Conservation (phyloP, 371 early-diverging fungal species). For the Paraphysoderma sedebokerense region DNA sequence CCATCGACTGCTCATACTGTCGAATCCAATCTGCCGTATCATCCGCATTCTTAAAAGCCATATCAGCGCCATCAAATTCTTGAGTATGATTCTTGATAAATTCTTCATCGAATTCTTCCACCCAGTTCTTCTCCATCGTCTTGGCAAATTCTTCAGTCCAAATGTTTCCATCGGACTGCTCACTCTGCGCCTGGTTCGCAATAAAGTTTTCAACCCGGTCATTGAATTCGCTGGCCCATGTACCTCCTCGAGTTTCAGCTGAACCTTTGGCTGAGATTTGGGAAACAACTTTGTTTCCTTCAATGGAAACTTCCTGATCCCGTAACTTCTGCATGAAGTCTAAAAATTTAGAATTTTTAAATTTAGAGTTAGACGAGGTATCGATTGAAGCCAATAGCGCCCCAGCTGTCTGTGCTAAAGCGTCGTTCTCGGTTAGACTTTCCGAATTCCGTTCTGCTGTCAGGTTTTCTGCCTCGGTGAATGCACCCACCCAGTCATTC, state of each 20-base stretch:
- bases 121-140: conserved; percentile 38
- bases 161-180: conserved; percentile 22
- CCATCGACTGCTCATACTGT: too few relatives aligned
- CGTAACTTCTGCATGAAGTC: conserved; percentile 73
- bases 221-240: conserved; percentile 37
- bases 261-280: conserved; percentile 15
- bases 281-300: conserved; percentile 65
- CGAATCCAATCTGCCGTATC: too few relatives aligned
- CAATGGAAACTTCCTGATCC: conserved; percentile 69
- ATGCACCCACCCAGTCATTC: conserved; percentile 21
- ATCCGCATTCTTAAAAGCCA: too few relatives aligned
- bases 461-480: conserved; percentile 13
- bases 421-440: conserved; percentile 14
- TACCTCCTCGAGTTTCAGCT: conserved; percentile 9
- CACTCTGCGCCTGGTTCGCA: conserved; percentile 15
- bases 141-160: conserved; percentile 35
- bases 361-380: conserved; percentile 64
- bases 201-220: conserved; percentile 19
- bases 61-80: too few relatives aligned
- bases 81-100: too few relatives aligned
- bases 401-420: conserved; percentile 69
- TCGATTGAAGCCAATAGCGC: conserved; percentile 60
- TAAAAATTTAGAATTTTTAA: conserved; percentile 77
- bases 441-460: conserved; percentile 10
- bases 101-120: conserved; percentile 28